A percentile compares a stretch with the other conserved stretches of the same genome.
Conservation (phyloP, 1,284 basidiomycete species). For the Puccinia coronata region DNA sequence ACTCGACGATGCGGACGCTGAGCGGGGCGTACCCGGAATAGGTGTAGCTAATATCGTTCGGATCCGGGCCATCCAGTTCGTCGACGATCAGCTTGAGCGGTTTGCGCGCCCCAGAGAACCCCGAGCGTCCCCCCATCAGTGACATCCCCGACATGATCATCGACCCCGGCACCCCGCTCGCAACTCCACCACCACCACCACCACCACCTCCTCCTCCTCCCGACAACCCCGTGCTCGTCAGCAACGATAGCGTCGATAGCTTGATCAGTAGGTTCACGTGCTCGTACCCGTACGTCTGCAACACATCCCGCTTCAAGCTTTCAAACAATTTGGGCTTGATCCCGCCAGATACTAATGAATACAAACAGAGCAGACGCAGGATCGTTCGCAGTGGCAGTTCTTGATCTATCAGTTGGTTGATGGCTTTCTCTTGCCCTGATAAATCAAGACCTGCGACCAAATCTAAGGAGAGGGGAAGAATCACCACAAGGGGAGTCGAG, state of each 20-base stretch:
- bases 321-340: slow-evolving; percentile 85
- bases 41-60: slow-evolving; percentile 90
- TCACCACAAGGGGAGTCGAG: neutral
- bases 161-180: slow-evolving; percentile 4
- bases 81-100: slow-evolving; percentile 88
- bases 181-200: too few species aligned
- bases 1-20: slow-evolving; percentile 74
- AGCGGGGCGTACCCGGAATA: slow-evolving; percentile 97
- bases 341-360: slow-evolving; percentile 77
- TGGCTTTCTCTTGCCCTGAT: slow-evolving; percentile 71
- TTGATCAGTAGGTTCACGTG: slow-evolving; percentile 76
- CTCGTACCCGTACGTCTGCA: slow-evolving; percentile 94
- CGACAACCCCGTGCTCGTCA: slow-evolving; percentile 69
- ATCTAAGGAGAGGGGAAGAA: slow-evolving; percentile 64
- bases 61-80: slow-evolving; percentile 69
- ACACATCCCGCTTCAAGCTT: slow-evolving; percentile 81
- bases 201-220: too few species aligned
- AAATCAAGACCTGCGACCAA: slow-evolving; percentile 85
- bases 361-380: slow-evolving; percentile 79
- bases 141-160: slow-evolving; percentile 33
- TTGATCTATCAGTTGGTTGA: slow-evolving; percentile 83
- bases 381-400: slow-evolving; percentile 76
- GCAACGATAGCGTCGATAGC: slow-evolving; percentile 66
- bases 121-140: slow-evolving; percentile 57
- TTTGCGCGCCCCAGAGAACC: slow-evolving; percentile 74